Evolutionary conservation across 2,329 filamentous ascomycete species (phyloP).

Genomic region (Pseudogymnoascus destructans): DNA sequence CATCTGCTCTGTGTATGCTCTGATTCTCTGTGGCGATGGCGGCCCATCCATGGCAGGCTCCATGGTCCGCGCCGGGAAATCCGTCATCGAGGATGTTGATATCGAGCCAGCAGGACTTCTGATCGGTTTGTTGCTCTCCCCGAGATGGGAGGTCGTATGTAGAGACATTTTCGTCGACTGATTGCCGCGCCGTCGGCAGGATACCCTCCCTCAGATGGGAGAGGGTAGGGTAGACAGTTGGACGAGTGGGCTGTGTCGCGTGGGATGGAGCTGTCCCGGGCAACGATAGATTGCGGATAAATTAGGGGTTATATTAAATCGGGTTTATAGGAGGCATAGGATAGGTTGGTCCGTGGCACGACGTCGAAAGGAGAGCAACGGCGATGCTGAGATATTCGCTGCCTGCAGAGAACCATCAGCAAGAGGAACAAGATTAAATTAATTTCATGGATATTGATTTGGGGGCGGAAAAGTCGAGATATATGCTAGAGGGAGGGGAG

Average conservation of each 20-base stretch:
- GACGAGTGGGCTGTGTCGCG: constrained; percentile 1
- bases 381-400: not conserved
- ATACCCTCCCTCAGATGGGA: not conserved
- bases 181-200: not conserved
- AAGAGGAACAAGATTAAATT: not conserved
- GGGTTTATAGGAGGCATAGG: not conserved
- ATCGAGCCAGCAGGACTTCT: constrained; percentile 7
- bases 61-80: constrained; percentile 27
- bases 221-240: not conserved
- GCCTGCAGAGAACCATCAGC: constrained; percentile 3
- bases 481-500: not conserved
- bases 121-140: not conserved
- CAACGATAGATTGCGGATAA: constrained; percentile 6
- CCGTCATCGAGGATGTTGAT: not conserved
- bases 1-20: constrained; percentile 46
- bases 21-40: constrained; percentile 45
- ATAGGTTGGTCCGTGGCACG: not conserved
- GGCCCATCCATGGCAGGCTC: constrained; percentile 47
- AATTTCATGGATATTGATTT: not conserved
- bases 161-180: constrained; percentile 1
- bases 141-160: not conserved
- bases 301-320: constrained; percentile 2
- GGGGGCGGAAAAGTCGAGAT: not conserved
- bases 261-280: constrained; percentile 1
- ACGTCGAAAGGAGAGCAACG: not conserved